Evolutionary conservation across 768 basidiomycete species (phyloP).

Genomic region (Boletus edulis): DNA sequence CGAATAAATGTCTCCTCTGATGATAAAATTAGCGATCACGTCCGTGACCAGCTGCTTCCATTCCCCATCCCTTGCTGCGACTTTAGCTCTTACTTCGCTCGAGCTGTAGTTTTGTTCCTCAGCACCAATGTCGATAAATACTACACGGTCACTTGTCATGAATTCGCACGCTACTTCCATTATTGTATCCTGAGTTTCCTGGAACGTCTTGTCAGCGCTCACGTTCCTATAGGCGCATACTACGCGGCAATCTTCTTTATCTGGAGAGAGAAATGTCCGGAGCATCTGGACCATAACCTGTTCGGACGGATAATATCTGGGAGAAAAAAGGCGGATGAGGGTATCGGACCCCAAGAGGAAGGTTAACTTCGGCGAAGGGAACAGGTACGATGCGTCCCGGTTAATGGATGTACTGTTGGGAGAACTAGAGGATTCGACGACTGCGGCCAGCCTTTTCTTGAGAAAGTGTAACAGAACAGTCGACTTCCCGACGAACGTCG

Average conservation of each 20-base stretch:
- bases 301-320: constrained; percentile 64
- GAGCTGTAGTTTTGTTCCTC: constrained; percentile 64
- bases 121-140: constrained; percentile 60
- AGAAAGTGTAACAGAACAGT: constrained; percentile 53
- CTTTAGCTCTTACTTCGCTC: constrained; percentile 51
- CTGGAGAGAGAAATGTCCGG: constrained; percentile 53
- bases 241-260: constrained; percentile 57
- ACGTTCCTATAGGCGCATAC: constrained; percentile 59
- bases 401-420: constrained; percentile 9
- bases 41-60: constrained; percentile 51
- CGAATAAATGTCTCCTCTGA: constrained; percentile 44
- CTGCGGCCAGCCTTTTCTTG: constrained; percentile 18
- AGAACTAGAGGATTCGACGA: not conserved
- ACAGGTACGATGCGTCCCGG: not conserved
- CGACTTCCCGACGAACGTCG: constrained; percentile 86
- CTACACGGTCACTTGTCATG: constrained; percentile 48
- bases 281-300: constrained; percentile 57
- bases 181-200: constrained; percentile 29
- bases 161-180: constrained; percentile 45
- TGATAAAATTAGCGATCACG: constrained; percentile 51
- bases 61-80: constrained; percentile 17
- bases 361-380: constrained; percentile 43
- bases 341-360: constrained; percentile 87
- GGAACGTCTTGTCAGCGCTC: constrained; percentile 15
- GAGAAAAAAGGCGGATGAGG: constrained; percentile 72